Evolutionary conservation across 129 eudicot genomes (phyloP), one percentile per base, ranked within the genome.

Genomic region (Flaveria linearis): DNA sequence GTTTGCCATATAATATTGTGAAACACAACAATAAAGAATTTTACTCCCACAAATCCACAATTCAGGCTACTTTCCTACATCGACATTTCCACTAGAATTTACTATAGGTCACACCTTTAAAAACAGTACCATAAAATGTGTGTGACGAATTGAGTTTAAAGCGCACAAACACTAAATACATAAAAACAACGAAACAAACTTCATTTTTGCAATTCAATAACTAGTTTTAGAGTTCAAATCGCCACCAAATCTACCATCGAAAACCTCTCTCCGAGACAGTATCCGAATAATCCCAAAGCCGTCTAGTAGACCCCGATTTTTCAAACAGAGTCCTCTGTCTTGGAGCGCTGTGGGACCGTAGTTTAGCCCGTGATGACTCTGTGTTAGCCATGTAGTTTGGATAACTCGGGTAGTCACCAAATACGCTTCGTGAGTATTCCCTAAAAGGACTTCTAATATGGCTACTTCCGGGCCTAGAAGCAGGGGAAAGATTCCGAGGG

Each of bases 371-470:
- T 42, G 85, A 84, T 14, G 98, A 92, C 63, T 92, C 88, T 3
- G 96, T 92, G 51, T 88, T 79, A 36, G 94, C 81, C 98, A 92
- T 92, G 88, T 92, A 92, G 80, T 67, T 90, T 12, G 98, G 96
- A 71, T 84, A 73, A 72, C 87, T 64, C 22, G 76, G 49, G 77
- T 86, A 86, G 36, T 84, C 90, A 55, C 91, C 92, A 47, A 65
- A 90, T 12, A 88, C 68, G 78, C 95, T 86, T 64, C 82, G 80
- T 13, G 92, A 83, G 47, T 74, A 83, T 69, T 93, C 98, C 14
- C 82, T 83, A 63, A 84, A 83, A 1, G 94, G 89, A 17, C 91
- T 84, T 66, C 83, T 78, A 61, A 73, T 73, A 47, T 77, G 77
- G 78, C 93, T 84, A 36, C 89, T 84, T 12, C 87, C 86, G 15